Base-by-base conservation (phyloP, 345 rosid genomes). In the Sonneratia caseolaris region DNA sequence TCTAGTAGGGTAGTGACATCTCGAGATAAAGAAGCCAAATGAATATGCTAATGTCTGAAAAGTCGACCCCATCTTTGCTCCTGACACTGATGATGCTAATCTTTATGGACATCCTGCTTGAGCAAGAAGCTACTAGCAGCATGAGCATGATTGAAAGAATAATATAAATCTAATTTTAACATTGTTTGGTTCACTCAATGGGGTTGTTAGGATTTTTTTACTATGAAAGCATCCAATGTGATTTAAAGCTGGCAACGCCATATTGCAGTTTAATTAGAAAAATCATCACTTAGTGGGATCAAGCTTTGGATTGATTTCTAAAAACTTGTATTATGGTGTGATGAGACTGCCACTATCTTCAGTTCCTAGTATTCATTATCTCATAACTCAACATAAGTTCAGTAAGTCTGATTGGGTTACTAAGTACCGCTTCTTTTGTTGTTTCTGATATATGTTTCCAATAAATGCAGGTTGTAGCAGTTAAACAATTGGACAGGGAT, bases 401-500 rank as follows among this genome's bases (percentile, higher is more conserved):
- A 27, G 7, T 6, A 56, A 4, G 9, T 56, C 32, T 56, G 62
- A 21, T 21, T 56, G 62, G 21, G 24, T 10, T 61, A 19, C 36
- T 16, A 49, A 12, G 12, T 49, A 1, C 19, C 1, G 4, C 3
- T 32, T 1, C 45, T 42, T 62, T 62, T 35, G 38, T 62, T 35
- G 38, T 35, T 35, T 62, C 66, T 32, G 37, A 13, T 11, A 4
- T 27, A 7, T 22, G 24, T 53, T n/a, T 53, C 49, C 32, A 16
- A 37, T 70, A 19, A 9, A 70, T 74, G 72, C 86, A 96, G 99
- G 88, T 85, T 74, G 98, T 92, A 77, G 99, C 99, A 68, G 96
- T 96, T 71, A 96, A 96, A 78, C 97, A 92, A 75, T 76, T 92
- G 81, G 98, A 96, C 70, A 85, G 94, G 76, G 89, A 92, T 81